Evolutionary conservation across 352 stramenopile genomes (phyloP), one percentile per base, ranked within the genome.

Genomic region (Phytophthora fragariaefolia): DNA sequence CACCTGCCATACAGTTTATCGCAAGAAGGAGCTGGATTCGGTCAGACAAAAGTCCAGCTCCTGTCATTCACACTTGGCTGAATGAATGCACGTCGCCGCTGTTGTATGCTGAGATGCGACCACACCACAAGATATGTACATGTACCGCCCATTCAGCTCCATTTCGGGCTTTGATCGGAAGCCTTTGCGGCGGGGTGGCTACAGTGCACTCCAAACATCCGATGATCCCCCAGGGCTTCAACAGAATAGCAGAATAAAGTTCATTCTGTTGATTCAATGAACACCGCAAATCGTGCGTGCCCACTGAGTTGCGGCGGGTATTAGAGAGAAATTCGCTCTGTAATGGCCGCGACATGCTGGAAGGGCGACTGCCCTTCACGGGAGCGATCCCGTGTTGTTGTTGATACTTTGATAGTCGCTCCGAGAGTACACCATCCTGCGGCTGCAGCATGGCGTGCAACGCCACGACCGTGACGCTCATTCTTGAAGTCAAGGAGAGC

Each of bases 401-500:
- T 66, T 58, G 46, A 24, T 55, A 63, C 51, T 67, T 74, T 58
- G 42, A 46, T 65, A 68, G 48, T 60, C 56, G 43, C 48, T 73
- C 20, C 43, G 40, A 66, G 46, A 23, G 36, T n/a, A n/a, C 43
- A 51, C 22, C 20, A 45, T 38, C 34, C 7, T 54, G 45, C 46
- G 18, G 17, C 45, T 27, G 27, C 34, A 54, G 50, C 42, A 38
- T 38, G 30, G 17, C 43, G 17, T 23, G 58, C 48, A 40, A 67
- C 43, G 50, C 45, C 34, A 45, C 64, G 61, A 68, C 50, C 32
- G 20, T 32, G n/a, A 17, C 28, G 42, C 47, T 70, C 32, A 59
- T 71, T 63, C n/a, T 65, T 69, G 52, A 63, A 62, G 40, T 66
- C 54, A 62, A 74, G 50, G 60, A 66, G 48, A 66, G 53, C 32